phyloP scores from a whole-genome alignment of 495 filamentous ascomycete species.

The Tuber umbilicatum region DNA sequence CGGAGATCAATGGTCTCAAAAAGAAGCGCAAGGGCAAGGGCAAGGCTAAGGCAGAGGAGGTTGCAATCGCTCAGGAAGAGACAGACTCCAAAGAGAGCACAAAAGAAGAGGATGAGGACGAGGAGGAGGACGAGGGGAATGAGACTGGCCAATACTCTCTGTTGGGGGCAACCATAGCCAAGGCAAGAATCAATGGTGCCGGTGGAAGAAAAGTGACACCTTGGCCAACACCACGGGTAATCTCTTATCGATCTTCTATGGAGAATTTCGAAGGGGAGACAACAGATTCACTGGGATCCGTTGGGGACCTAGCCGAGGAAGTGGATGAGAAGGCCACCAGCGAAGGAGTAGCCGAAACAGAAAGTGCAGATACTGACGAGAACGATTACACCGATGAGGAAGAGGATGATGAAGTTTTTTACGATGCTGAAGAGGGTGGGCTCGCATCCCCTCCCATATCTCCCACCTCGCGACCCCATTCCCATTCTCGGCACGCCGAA shows the following conservation, averaged over 20 bases:
- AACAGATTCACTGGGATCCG: not conserved
- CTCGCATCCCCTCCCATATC: not conserved
- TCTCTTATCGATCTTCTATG: slow-evolving; percentile 24
- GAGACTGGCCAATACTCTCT: slow-evolving; percentile 5
- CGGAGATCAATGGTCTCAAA: not conserved
- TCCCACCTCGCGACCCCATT: not conserved
- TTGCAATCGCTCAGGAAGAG: not conserved
- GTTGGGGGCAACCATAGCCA: not conserved
- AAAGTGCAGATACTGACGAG: slow-evolving; percentile 8
- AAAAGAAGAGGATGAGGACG: slow-evolving; percentile 3
- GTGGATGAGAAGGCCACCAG: not conserved
- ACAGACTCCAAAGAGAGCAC: not conserved
- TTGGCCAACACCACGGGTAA: slow-evolving; percentile 33
- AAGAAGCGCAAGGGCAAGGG: not conserved
- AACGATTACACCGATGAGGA: slow-evolving; percentile 15
- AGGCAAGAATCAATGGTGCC: slow-evolving; percentile 7
- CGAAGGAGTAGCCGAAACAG: not conserved
- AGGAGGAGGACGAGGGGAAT: not conserved
- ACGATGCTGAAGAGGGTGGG: slow-evolving; percentile 1
- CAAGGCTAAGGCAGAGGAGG: not conserved
- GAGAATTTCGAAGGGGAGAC: slow-evolving; percentile 9
- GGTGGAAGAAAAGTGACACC: slow-evolving; percentile 34
- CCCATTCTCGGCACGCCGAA: not conserved
- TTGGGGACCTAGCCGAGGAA: not conserved
- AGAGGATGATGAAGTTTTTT: slow-evolving; percentile 15